Conservation (phyloP, 495 filamentous ascomycete genomes). For the Penicillium antarcticum region DNA sequence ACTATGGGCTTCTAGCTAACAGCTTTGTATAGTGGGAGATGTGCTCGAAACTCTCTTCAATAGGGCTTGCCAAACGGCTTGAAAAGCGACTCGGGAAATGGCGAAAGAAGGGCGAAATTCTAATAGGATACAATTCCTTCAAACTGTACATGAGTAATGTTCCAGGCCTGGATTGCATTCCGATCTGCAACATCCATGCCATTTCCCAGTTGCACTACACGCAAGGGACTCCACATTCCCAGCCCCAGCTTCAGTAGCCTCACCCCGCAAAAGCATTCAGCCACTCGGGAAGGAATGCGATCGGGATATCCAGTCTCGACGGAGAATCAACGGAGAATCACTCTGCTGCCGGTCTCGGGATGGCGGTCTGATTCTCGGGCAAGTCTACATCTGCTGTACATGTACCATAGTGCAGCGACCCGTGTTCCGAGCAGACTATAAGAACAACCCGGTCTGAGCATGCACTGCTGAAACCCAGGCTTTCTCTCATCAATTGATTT, state of each 20-base stretch:
- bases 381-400: not conserved
- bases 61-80: too few relatives aligned
- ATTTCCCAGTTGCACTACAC: not conserved
- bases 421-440: constrained; percentile 11
- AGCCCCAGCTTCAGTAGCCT: not conserved
- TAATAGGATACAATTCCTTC: too few relatives aligned
- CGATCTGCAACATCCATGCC: too few relatives aligned
- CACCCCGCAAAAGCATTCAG: constrained; percentile 20
- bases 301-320: not conserved
- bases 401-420: not conserved
- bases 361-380: constrained; percentile 1
- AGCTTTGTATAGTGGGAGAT: too few relatives aligned
- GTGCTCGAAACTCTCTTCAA: too few relatives aligned
- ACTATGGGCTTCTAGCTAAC: too few relatives aligned
- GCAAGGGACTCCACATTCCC: constrained; percentile 6
- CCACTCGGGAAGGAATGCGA: constrained; percentile 6
- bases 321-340: constrained; percentile 22
- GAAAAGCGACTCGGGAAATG: too few relatives aligned
- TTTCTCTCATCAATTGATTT: not conserved
- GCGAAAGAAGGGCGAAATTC: too few relatives aligned
- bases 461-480: not conserved
- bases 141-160: too few relatives aligned
- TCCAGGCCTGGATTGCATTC: too few relatives aligned
- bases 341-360: constrained; percentile 7
- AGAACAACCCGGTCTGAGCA: constrained; percentile 1